These are phyloP conservation scores for Geosmithia morbida DNA, from an alignment of 2,329 filamentous ascomycete species.

Conservation along the genomic window DNA sequence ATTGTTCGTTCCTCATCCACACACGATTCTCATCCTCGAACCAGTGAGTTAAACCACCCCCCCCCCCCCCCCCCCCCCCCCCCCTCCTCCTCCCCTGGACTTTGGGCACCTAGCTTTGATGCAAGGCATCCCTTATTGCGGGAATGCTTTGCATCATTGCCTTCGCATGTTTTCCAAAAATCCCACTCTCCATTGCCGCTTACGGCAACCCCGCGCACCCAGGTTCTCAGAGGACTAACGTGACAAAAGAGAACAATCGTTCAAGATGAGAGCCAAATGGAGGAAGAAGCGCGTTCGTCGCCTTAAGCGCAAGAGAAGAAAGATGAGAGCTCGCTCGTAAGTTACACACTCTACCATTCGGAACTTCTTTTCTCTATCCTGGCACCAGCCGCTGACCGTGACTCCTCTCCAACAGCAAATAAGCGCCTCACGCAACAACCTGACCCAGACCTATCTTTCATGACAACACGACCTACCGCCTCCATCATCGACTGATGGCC, in stretches of 20 bases:
- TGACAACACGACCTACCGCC: constrained; percentile 17
- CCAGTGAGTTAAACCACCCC: constrained; percentile 16
- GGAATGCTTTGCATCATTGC: not conserved
- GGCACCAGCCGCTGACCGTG: constrained; percentile 15
- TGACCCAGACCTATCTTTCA: constrained; percentile 32
- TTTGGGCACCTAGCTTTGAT: not conserved
- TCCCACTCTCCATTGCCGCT: not conserved
- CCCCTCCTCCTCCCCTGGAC: not conserved
- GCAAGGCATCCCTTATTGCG: not conserved
- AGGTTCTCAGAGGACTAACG: not conserved
- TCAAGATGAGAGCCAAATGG: constrained; percentile 91
- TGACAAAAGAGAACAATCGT: constrained; percentile 14
- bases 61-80: not conserved
- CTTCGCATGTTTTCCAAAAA: not conserved
- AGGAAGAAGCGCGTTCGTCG: constrained; percentile 99
- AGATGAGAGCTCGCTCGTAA: constrained; percentile 96
- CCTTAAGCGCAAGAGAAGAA: constrained; percentile 99
- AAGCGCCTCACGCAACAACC: constrained; percentile 48
- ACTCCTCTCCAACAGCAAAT: constrained; percentile 35
- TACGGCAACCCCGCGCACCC: not conserved
- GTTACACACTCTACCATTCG: constrained; percentile 18
- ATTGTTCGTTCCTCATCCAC: constrained; percentile 27
- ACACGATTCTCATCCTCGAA: constrained; percentile 31
- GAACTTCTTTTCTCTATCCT: too few relatives aligned
- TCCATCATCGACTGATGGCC: not conserved